A percentile compares a stretch with the other conserved stretches of the same genome.
Conservation (phyloP, 495 filamentous ascomycete genomes). For the Penicillium roqueforti region DNA sequence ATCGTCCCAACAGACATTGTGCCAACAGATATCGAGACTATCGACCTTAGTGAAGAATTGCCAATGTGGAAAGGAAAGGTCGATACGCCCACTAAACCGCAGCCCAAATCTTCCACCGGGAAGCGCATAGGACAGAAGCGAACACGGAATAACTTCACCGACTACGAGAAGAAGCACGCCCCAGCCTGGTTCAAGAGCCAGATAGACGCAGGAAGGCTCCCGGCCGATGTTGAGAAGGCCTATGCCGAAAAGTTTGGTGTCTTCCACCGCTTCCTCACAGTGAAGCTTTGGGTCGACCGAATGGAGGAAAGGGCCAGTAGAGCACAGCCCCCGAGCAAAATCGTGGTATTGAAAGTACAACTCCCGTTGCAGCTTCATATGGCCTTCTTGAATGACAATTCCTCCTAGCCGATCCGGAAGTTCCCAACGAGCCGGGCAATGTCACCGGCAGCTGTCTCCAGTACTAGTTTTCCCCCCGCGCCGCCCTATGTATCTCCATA, state of each 20-base stretch:
- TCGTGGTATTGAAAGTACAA: conserved; percentile 1
- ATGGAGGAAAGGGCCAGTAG: not conserved
- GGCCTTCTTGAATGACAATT: not conserved
- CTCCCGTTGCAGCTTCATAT: not conserved
- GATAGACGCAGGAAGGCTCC: not conserved
- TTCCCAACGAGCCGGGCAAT: not conserved
- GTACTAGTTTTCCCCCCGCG: not conserved
- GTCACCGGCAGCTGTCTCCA: not conserved
- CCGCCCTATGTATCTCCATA: not conserved
- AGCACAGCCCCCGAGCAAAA: not conserved
- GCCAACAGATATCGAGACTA: not conserved
- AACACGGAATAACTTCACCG: conserved; percentile 4
- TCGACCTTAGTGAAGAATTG: not conserved
- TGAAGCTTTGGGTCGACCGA: conserved; percentile 1
- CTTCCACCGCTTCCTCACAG: not conserved
- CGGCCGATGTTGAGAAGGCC: not conserved
- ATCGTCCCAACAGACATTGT: too few species aligned
- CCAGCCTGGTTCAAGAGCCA: conserved; percentile 1
- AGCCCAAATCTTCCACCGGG: too few species aligned
- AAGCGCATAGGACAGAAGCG: not conserved
- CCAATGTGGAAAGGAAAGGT: not conserved
- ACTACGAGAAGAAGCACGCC: not conserved
- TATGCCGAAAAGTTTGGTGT: conserved; percentile 1
- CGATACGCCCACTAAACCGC: not conserved
- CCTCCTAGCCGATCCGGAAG: not conserved